Percentiles rank a stretch among this genome's conserved stretches.
Evolutionary conservation across 768 basidiomycete genomes (phyloP).

Genomic region (Sarcomyxa edulis): DNA sequence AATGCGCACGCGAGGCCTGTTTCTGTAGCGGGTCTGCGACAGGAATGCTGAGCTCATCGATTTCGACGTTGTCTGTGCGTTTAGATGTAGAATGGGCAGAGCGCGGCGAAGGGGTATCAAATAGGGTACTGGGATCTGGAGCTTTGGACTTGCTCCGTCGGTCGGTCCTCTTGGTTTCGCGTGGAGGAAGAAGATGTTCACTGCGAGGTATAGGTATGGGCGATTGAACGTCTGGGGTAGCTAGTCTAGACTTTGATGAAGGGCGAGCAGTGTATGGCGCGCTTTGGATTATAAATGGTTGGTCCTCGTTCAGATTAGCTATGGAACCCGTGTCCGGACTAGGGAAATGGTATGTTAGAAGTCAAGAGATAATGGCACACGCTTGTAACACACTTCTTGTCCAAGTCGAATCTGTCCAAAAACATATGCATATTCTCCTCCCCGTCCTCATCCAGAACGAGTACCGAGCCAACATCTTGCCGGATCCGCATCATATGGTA

Average conservation of each 20-base stretch:
- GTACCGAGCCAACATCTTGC: slow-evolving; percentile 35
- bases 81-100: not conserved
- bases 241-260: slow-evolving; percentile 1
- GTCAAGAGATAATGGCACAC: slow-evolving; percentile 14
- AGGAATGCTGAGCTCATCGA: not conserved
- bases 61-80: slow-evolving; percentile 3
- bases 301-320: slow-evolving; percentile 26
- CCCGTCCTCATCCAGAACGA: slow-evolving; percentile 31
- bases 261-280: slow-evolving; percentile 11
- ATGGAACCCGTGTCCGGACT: slow-evolving; percentile 40
- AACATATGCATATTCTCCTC: slow-evolving; percentile 41
- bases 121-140: not conserved
- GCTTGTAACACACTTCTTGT: slow-evolving; percentile 46
- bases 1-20: slow-evolving; percentile 10
- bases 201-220: slow-evolving; percentile 1
- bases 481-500: slow-evolving; percentile 57
- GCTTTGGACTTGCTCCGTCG: slow-evolving; percentile 2
- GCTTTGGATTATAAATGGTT: too few species aligned
- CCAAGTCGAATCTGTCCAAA: slow-evolving; percentile 51
- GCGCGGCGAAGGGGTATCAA: not conserved
- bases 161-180: slow-evolving; percentile 6
- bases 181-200: slow-evolving; percentile 5
- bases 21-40: slow-evolving; percentile 6
- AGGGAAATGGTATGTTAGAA: slow-evolving; percentile 10
- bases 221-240: slow-evolving; percentile 5